A percentile compares a stretch with the other conserved stretches of the same genome.
Conservation (phyloP, 495 filamentous ascomycete species). For the Tetracladium setigerum region DNA sequence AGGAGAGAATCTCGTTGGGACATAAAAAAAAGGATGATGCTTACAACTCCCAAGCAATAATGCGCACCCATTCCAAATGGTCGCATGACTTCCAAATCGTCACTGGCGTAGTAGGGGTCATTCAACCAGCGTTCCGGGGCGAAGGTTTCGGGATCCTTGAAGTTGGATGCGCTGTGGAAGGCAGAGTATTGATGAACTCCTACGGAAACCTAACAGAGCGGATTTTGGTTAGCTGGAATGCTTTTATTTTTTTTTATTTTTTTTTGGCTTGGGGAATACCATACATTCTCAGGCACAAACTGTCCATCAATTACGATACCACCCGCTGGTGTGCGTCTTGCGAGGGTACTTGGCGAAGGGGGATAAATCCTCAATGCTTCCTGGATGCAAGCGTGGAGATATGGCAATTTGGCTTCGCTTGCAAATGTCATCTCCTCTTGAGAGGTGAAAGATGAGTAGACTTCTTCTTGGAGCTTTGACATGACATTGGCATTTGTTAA, state of each 20-base stretch:
- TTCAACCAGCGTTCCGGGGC: conserved; percentile 29
- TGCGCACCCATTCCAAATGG: conserved; percentile 50
- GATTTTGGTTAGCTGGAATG: no score
- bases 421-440: conserved; percentile 43
- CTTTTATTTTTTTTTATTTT: conserved; percentile 29
- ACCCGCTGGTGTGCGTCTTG: conserved; percentile 26
- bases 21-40: no score
- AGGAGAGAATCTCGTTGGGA: no score
- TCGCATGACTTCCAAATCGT: conserved; percentile 36
- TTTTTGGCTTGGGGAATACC: background rate
- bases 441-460: conserved; percentile 40
- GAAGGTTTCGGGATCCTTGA: conserved; percentile 33
- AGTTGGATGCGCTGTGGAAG: conserved; percentile 29
- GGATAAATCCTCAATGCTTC: conserved; percentile 53
- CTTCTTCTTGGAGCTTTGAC: conserved; percentile 40
- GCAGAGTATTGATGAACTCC: conserved; percentile 42
- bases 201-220: conserved; percentile 25
- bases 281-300: background rate
- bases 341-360: conserved; percentile 40
- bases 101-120: conserved; percentile 19
- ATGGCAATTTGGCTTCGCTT: conserved; percentile 17
- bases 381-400: conserved; percentile 48
- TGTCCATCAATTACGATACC: conserved; percentile 13
- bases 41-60: conserved; percentile 43
- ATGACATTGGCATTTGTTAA: conserved; percentile 32